Evolutionary conservation across 805 yeast species (phyloP).

Genomic region (Lachancea cidri): DNA sequence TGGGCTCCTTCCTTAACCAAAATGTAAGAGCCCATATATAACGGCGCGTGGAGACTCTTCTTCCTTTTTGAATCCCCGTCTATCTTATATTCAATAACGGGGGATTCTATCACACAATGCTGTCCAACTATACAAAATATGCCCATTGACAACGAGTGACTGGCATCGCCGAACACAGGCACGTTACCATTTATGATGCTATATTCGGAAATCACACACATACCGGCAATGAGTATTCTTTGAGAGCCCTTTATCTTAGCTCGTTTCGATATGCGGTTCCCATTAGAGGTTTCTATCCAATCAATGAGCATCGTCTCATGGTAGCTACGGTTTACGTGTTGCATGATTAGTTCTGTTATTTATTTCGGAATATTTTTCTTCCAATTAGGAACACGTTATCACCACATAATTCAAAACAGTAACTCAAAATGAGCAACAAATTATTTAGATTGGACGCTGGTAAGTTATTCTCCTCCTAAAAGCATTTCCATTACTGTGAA

Average conservation of each 20-base stretch:
- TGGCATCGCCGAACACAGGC: slow-evolving; percentile 9
- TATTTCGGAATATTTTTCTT: too few species aligned
- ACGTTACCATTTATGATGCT: slow-evolving; percentile 37
- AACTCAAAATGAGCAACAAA: slow-evolving; percentile 27
- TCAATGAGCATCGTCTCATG: slow-evolving; percentile 1
- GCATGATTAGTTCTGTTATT: background rate
- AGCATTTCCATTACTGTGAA: background rate
- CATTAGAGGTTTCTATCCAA: slow-evolving; percentile 48
- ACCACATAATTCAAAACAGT: slow-evolving; percentile 5
- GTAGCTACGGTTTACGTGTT: slow-evolving; percentile 1
- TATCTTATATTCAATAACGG: slow-evolving; percentile 5
- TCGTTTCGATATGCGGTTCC: slow-evolving; percentile 43
- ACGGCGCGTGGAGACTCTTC: slow-evolving; percentile 1
- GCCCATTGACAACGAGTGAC: slow-evolving; percentile 9
- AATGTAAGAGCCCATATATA: slow-evolving; percentile 8
- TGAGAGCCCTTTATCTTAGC: slow-evolving; percentile 42
- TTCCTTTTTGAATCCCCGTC: background rate
- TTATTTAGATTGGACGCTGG: slow-evolving; percentile 40
- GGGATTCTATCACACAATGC: slow-evolving; percentile 5
- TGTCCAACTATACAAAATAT: slow-evolving; percentile 6
- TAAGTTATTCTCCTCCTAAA: slow-evolving; percentile 15
- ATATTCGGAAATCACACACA: slow-evolving; percentile 30
- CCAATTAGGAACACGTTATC: too few species aligned
- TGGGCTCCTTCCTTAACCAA: slow-evolving; percentile 3
- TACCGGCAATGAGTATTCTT: slow-evolving; percentile 42